These are phyloP conservation scores for Selenicereus undatus DNA, from an alignment of 148 eudicot genomes.

Conservation along the genomic window DNA sequence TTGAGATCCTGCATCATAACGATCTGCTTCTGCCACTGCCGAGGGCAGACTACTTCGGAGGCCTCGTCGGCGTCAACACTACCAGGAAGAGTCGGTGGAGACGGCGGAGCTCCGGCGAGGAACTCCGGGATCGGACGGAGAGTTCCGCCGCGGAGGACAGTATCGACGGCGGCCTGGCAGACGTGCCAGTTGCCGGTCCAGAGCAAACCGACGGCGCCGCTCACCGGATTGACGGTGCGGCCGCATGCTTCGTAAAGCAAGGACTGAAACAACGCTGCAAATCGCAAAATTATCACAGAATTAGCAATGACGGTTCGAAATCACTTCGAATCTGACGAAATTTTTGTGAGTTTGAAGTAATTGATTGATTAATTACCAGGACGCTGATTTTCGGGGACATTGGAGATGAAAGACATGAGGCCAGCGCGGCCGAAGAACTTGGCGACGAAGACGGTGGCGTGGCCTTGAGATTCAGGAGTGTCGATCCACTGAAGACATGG, in stretches of 20 bases:
- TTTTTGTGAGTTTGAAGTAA: not conserved
- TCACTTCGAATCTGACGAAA: not conserved
- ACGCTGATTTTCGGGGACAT: conserved; percentile 52
- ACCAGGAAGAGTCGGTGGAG: conserved; percentile 15
- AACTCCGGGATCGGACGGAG: conserved; percentile 53
- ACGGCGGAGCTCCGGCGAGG: conserved; percentile 30
- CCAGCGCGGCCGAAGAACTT: conserved; percentile 79
- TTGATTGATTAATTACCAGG: conserved; percentile 34
- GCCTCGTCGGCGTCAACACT: conserved; percentile 31
- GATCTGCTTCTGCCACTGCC: conserved; percentile 15
- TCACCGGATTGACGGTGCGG: conserved; percentile 77
- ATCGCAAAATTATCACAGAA: not conserved
- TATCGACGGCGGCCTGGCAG: conserved; percentile 70
- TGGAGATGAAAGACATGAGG: conserved; percentile 68
- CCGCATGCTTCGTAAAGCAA: conserved; percentile 72
- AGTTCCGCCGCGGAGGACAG: conserved; percentile 65
- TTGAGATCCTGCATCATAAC: conserved; percentile 27
- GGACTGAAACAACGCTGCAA: conserved; percentile 70
- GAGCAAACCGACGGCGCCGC: conserved; percentile 65
- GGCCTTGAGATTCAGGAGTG: conserved; percentile 53
- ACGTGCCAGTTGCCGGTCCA: conserved; percentile 78
- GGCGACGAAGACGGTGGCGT: conserved; percentile 77
- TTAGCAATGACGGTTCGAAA: not conserved
- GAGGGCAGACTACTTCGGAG: conserved; percentile 33
- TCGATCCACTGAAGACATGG: conserved; percentile 58